Percentiles rank a stretch among this genome's conserved stretches.
These are phyloP conservation scores for Tylopilus plumbeoviolaceoides DNA, from an alignment of 768 basidiomycete genomes.

Conservation along the genomic window DNA sequence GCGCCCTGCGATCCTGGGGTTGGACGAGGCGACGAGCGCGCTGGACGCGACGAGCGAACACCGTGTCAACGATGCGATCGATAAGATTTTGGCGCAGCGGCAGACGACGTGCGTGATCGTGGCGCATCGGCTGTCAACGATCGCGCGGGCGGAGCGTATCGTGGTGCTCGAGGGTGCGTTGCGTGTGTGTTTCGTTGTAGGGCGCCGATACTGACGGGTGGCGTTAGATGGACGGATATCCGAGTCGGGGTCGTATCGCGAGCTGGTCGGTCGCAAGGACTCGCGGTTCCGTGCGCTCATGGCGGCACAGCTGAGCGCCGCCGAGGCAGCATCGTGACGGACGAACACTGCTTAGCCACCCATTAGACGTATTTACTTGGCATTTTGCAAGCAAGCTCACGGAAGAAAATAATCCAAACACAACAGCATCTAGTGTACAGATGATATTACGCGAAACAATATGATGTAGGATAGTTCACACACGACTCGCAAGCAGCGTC, in stretches of 20 bases:
- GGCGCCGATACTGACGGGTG: not conserved
- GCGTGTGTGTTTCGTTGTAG: not conserved
- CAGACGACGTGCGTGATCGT: slow-evolving; percentile 88
- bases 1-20: slow-evolving; percentile 80
- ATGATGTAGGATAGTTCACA: not conserved
- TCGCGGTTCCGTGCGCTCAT: slow-evolving; percentile 85
- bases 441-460: slow-evolving; percentile 1
- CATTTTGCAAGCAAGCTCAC: slow-evolving; percentile 8
- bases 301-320: slow-evolving; percentile 79
- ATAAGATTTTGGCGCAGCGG: slow-evolving; percentile 73
- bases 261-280: slow-evolving; percentile 65
- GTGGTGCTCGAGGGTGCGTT: slow-evolving; percentile 80
- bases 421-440: slow-evolving; percentile 5
- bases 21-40: slow-evolving; percentile 89
- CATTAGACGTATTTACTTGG: slow-evolving; percentile 3
- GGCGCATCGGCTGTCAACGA: slow-evolving; percentile 86
- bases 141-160: slow-evolving; percentile 85
- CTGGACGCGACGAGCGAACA: slow-evolving; percentile 88
- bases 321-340: slow-evolving; percentile 13
- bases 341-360: not conserved
- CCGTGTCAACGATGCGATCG: slow-evolving; percentile 81
- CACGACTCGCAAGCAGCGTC: not conserved
- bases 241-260: slow-evolving; percentile 77
- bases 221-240: slow-evolving; percentile 65
- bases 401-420: not conserved